Evolutionary conservation across 2,329 filamentous ascomycete genomes (phyloP).

Genomic region (Colletotrichum sp.): DNA sequence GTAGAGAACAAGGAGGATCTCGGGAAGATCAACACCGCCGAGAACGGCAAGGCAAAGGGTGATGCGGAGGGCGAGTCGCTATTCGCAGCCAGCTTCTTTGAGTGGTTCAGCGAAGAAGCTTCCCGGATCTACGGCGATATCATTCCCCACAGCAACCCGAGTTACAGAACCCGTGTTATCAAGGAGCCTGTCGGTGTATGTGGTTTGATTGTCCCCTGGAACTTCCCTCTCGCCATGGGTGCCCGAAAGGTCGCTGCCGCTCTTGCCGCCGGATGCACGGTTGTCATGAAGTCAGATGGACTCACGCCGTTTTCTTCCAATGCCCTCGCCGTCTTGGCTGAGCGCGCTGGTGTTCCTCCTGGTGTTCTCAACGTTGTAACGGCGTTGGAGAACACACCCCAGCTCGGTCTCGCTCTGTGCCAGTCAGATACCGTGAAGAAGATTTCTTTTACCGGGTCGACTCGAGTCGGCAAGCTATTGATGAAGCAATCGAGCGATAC

Average conservation of each 20-base stretch:
- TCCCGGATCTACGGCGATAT: constrained; percentile 76
- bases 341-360: constrained; percentile 86
- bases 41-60: constrained; percentile 72
- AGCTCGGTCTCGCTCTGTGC: constrained; percentile 79
- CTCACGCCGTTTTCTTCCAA: constrained; percentile 93
- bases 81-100: constrained; percentile 77
- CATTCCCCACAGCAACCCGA: constrained; percentile 69
- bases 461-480: constrained; percentile 71
- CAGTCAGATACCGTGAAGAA: constrained; percentile 81
- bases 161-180: constrained; percentile 70
- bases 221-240: constrained; percentile 82
- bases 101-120: constrained; percentile 84
- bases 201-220: constrained; percentile 85
- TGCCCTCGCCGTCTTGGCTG: constrained; percentile 83
- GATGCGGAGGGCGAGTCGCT: constrained; percentile 75
- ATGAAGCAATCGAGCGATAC: constrained; percentile 90
- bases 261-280: constrained; percentile 94
- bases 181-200: constrained; percentile 87
- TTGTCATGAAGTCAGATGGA: constrained; percentile 87
- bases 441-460: constrained; percentile 91
- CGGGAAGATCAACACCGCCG: constrained; percentile 69
- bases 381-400: constrained; percentile 76
- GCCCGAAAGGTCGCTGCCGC: constrained; percentile 74
- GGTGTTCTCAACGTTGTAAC: constrained; percentile 93
- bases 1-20: constrained; percentile 68